Percentiles rank a stretch among this genome's conserved stretches.
phyloP scores from a whole-genome alignment of 225 moss, liverwort and hornwort genomes.

The Marchantia polymorpha region DNA sequence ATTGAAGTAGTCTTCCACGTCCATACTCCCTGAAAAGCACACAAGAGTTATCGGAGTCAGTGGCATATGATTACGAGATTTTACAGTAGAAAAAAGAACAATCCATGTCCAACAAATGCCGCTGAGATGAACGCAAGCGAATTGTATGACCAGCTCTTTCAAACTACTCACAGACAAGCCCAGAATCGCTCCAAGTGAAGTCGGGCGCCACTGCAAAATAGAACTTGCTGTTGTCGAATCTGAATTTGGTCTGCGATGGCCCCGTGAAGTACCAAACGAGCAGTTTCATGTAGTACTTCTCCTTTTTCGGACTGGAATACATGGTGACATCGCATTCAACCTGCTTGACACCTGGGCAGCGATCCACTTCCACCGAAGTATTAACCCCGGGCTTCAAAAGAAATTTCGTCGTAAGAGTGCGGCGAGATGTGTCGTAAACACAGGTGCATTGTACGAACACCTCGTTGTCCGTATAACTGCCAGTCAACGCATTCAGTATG shows the following conservation, averaged over 20 bases:
- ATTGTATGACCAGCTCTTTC: no score
- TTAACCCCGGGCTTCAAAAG: conserved; percentile 7
- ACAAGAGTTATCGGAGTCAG: no score
- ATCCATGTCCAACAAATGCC: no score
- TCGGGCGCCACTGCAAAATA: neutral
- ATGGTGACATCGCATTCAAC: conserved; percentile 14
- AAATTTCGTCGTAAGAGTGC: neutral
- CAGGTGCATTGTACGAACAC: conserved; percentile 4
- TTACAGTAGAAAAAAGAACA: no score
- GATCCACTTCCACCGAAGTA: neutral
- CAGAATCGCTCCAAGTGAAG: neutral
- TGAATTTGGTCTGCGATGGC: conserved; percentile 15
- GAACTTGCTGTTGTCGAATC: neutral
- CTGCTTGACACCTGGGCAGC: neutral
- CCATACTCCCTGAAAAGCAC: no score
- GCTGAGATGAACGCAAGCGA: no score
- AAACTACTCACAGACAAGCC: no score
- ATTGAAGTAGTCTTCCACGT: no score
- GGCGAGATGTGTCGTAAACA: neutral
- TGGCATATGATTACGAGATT: no score
- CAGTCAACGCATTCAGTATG: neutral
- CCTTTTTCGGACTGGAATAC: neutral
- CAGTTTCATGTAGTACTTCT: neutral
- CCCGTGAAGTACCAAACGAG: conserved; percentile 1
- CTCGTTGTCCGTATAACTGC: neutral